Percentiles rank a stretch among this genome's conserved stretches.
These are phyloP conservation scores for Fusarium penzigii DNA, from an alignment of 2,329 filamentous ascomycete genomes.

Conservation along the genomic window DNA sequence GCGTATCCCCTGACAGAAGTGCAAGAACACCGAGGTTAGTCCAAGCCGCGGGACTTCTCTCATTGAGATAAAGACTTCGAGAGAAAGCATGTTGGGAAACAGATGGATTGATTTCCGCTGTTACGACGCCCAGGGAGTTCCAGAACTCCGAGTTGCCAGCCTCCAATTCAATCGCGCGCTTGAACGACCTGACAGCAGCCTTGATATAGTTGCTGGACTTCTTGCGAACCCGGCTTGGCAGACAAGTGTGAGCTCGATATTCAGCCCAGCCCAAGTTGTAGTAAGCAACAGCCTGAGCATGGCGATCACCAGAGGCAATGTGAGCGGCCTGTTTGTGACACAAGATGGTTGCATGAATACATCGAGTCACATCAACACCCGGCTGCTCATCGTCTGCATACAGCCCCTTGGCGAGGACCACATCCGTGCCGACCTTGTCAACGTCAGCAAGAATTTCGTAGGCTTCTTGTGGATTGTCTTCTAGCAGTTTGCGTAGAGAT, in stretches of 20 bases:
- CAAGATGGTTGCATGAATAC: constrained; percentile 72
- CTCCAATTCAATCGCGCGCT: constrained; percentile 92
- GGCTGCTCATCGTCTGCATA: constrained; percentile 49
- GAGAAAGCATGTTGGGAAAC: constrained; percentile 94
- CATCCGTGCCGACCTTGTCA: constrained; percentile 59
- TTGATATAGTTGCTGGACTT: constrained; percentile 71
- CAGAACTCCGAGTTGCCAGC: constrained; percentile 94
- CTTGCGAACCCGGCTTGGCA: constrained; percentile 54
- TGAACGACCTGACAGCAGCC: constrained; percentile 86
- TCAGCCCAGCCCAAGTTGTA: constrained; percentile 98
- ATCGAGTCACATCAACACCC: constrained; percentile 55
- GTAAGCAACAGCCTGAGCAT: constrained; percentile 93
- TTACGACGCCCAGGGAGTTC: constrained; percentile 93
- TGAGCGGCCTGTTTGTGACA: constrained; percentile 85
- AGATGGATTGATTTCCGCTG: constrained; percentile 79
- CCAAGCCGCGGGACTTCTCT: constrained; percentile 83
- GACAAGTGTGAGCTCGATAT: constrained; percentile 72
- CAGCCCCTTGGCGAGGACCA: constrained; percentile 46
- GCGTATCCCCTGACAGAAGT: constrained; percentile 76
- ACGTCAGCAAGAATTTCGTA: constrained; percentile 67
- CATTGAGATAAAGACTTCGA: constrained; percentile 88
- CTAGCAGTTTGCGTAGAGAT: constrained; percentile 60
- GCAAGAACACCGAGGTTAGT: constrained; percentile 88
- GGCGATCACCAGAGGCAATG: constrained; percentile 69
- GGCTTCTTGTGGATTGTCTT: constrained; percentile 50